Percentiles rank a stretch among this genome's conserved stretches.
Evolutionary conservation across 2,329 filamentous ascomycete species (phyloP).

Genomic region (Zymoseptoria pseudotritici): DNA sequence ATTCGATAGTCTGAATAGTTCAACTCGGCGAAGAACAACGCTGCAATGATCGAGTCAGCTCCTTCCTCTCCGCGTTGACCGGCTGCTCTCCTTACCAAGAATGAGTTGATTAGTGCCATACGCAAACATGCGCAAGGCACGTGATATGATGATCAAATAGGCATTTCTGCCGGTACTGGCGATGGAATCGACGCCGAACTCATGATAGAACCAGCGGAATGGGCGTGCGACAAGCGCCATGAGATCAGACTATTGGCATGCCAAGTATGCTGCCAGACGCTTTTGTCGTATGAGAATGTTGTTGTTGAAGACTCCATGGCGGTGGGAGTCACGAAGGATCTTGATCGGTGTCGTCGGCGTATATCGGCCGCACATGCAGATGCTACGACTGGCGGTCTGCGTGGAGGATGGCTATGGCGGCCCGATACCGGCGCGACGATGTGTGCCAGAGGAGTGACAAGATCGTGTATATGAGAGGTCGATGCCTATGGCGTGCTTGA

Average conservation of each 20-base stretch:
- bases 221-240: conserved; percentile 18
- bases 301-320: not conserved
- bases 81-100: conserved; percentile 16
- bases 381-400: not conserved
- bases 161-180: conserved; percentile 37
- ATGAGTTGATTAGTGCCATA: conserved; percentile 27
- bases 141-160: conserved; percentile 47
- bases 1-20: conserved; percentile 27
- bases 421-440: not conserved
- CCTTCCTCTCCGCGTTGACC: not conserved
- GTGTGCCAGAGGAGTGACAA: not conserved
- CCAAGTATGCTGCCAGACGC: not conserved
- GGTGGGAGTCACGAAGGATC: not conserved
- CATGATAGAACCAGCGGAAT: conserved; percentile 26
- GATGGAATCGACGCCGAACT: conserved; percentile 28
- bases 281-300: not conserved
- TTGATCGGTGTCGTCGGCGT: not conserved
- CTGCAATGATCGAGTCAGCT: conserved; percentile 10
- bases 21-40: conserved; percentile 29
- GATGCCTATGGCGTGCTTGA: not conserved
- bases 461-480: not conserved
- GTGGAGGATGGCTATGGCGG: not conserved
- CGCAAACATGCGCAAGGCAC: conserved; percentile 32
- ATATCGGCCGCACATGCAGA: not conserved
- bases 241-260: conserved; percentile 4